A percentile compares a stretch with the other conserved stretches of the same genome.
These are phyloP conservation scores for Kazachstania bromeliacearum DNA, from an alignment of 805 yeast genomes.

Conservation along the genomic window DNA sequence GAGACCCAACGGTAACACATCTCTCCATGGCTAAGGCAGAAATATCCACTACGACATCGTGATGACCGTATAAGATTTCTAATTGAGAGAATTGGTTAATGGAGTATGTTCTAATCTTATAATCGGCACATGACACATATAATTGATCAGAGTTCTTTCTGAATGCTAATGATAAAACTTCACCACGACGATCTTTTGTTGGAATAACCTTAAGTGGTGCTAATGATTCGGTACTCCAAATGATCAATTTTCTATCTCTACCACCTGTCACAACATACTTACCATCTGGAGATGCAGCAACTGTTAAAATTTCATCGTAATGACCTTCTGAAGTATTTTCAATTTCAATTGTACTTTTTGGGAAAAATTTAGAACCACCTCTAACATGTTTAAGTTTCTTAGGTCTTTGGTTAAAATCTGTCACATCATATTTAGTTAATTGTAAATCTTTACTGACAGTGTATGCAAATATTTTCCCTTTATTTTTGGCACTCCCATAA, in stretches of 20 bases:
- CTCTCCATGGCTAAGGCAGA: conserved; percentile 77
- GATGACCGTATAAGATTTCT: conserved; percentile 92
- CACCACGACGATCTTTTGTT: conserved; percentile 61
- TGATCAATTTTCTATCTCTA: conserved; percentile 63
- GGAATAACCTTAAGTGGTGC: conserved; percentile 70
- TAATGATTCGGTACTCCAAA: conserved; percentile 79
- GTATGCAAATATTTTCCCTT: conserved; percentile 50
- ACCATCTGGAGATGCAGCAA: conserved; percentile 84
- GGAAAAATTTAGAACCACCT: conserved; percentile 46
- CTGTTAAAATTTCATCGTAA: conserved; percentile 61
- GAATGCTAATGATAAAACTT: conserved; percentile 64
- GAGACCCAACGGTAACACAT: conserved; percentile 90
- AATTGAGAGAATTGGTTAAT: conserved; percentile 79
- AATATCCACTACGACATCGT: conserved; percentile 77
- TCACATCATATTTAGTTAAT: conserved; percentile 71
- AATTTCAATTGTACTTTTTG: conserved; percentile 27
- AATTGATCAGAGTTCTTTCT: conserved; percentile 75
- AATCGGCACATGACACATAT: conserved; percentile 88
- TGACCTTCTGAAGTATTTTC: conserved; percentile 64
- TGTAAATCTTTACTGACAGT: conserved; percentile 77
- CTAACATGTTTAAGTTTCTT: conserved; percentile 51
- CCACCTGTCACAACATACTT: conserved; percentile 88
- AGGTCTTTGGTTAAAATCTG: conserved; percentile 48
- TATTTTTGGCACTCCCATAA: conserved; percentile 37
- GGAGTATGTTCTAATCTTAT: conserved; percentile 79